Evolutionary conservation across 768 basidiomycete genomes (phyloP), one percentile per base, ranked within the genome.

Genomic region (Rhizopogon vesiculosus): DNA sequence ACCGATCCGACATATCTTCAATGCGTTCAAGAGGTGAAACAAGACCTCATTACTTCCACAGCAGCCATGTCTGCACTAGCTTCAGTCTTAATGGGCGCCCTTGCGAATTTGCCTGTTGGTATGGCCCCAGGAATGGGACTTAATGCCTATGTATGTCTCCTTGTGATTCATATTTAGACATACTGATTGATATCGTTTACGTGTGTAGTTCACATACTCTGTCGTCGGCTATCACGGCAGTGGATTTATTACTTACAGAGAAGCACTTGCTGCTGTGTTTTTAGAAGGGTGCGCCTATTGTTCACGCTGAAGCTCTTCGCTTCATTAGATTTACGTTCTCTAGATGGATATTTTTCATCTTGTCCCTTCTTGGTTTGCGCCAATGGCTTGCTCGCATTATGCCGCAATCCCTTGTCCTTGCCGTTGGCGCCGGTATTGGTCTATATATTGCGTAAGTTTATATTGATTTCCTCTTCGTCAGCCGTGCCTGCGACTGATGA

Each of bases 371-470:
- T 31, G 92, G 92, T 57, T 77, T 94, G 51, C 89, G 92, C 48
- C 91, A 93, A 73, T 94, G 91, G 92, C 78, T 94, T 5, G 89
- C 87, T 13, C 83, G 92, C 15, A 81, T 91, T 54, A 93, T 94
- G 83, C 92, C 92, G 1, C 87, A 89, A 59, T 93, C 91, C 3
- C 79, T 94, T 28, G 85, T 92, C 4, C 78, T 92, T 54, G 86
- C 91, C 2, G 89, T 92, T 10, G 92, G 91, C 42, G 83, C 89
- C 39, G 92, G 91, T 56, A 93, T 94, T 63, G 92, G 92, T 57
- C 69, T 94, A 16, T 94, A 90, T 71, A 90, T 94, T 60, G 90
- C 91, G 78, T 89, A 62, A 64, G 84, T 80, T 28, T 42, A 16
- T 43, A 51, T 51, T 56, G 53, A 16, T 43, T 31, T 38, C 51